Evolutionary conservation across 192 early-diverging fungal species (phyloP).

Genomic region (Umbelopsis vinacea): DNA sequence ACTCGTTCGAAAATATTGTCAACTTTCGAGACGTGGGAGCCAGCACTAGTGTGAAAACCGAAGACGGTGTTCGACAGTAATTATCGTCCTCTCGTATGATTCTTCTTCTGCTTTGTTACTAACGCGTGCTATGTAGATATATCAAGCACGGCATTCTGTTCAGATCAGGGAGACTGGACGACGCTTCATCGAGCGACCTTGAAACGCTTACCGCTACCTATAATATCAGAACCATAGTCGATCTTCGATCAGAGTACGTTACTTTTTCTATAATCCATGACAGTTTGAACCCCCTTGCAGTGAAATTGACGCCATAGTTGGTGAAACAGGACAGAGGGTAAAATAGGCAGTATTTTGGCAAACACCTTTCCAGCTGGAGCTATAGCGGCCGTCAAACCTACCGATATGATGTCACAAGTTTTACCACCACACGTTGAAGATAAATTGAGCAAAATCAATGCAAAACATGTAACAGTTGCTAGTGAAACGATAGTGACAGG

Average conservation of each 20-base stretch:
- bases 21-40: constrained; percentile 48
- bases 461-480: background rate
- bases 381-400: constrained; percentile 28
- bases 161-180: constrained; percentile 47
- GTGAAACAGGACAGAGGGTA: constrained; percentile 20
- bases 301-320: background rate
- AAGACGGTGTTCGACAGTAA: background rate
- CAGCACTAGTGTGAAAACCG: constrained; percentile 23
- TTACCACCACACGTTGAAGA: constrained; percentile 12
- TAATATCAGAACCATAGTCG: constrained; percentile 46
- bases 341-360: constrained; percentile 33
- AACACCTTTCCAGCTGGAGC: constrained; percentile 44
- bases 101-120: too few relatives aligned
- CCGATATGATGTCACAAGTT: background rate
- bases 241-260: constrained; percentile 42
- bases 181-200: constrained; percentile 39
- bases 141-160: constrained; percentile 43
- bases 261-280: too few relatives aligned
- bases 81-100: background rate
- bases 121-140: constrained; percentile 13
- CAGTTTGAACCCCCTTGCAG: background rate
- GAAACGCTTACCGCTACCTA: constrained; percentile 31
- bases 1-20: constrained; percentile 35
- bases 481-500: background rate
- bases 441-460: background rate